Base-by-base conservation (phyloP, 2,329 filamentous ascomycete species). In the Spiromastix sp. region DNA sequence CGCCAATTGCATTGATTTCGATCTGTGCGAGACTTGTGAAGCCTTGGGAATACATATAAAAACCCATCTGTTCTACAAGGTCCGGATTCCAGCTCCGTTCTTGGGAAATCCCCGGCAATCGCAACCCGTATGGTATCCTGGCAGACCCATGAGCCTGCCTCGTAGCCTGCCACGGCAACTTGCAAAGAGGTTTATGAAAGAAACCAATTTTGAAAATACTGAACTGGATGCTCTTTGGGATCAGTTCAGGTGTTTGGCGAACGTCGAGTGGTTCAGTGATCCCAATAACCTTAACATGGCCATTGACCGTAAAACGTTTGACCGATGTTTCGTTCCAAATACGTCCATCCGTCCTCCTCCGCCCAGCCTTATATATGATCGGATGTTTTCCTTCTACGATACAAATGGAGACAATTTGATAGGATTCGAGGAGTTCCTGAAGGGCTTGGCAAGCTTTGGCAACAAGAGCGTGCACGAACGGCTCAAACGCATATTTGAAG, bases 351-450 rank as follows among this genome's bases (percentile, higher is more conserved):
- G 80, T 20, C 79, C 85, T 37, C 77, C 81, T 8, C 72, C 81
- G 1, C 85, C 89, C 1, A 95, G 93, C 54, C 73, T 94, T 10
- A 84, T 98, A 40, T 91, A 93, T 52, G 89, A 98, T 56, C 81
- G 91, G 46, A 91, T 95, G 74, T 98, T 96, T 60, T 77, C 83
- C 33, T 95, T 95, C 57, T 98, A 95, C 57, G 91, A 98, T 59
- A 83, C 79, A 20, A 89, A 96, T 55, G 72, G 77, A 27, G 85
- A 98, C 53, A 83, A 82, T 15, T 66, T 93, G 5, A 95, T 98
- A 48, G 83, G 84, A 5, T 96, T 98, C 47, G 73, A 85, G 32
- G 91, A 98, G 55, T 98, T 95, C 51, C 64, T 96, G 16, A 77
- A 81, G 38, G 91, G 85, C 1, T 67, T 95, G 31, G 79, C 85